Evolutionary conservation across 441 rosid genomes (phyloP), one percentile per base, ranked within the genome.

Genomic region (Pelargonium cotyledonis): DNA sequence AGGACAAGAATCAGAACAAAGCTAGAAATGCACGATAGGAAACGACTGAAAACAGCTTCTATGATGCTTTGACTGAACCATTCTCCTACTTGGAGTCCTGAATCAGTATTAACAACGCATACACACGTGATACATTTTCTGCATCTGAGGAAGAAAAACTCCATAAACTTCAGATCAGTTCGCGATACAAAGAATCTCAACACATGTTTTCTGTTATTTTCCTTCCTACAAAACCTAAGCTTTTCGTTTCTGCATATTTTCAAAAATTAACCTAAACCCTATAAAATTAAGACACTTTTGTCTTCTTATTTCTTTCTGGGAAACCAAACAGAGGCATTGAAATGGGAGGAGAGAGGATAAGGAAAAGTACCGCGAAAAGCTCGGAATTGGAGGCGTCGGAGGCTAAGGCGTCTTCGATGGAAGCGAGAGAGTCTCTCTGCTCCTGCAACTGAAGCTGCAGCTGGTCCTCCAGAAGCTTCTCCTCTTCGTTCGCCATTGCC

Each of bases 361-460:
- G 5, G 49, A 63, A 41, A 19, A 11, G 62, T 84, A 91, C 99
- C 70, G 88, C 84, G 70, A 88, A 84, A 67, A 94, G 89, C 66
- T 94, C 96, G 26, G 76, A 70, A 76, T 94, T 80, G 76, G 84
- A 76, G 2, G 91, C 84, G 68, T 94, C 96, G 40, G 87, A 81
- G 63, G 70, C 76, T 23, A 94, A 83, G 71, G 90, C 96, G 60
- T 91, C 91, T 29, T 83, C 69, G 41, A 94, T 66, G 74, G 88
- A 84, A 46, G 84, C 75, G 21, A 94, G 90, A 3, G 99, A 87
- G 18, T 89, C 96, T 63, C 70, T 85, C 70, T 91, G 99, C 71
- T 91, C 96, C 9, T 75, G 70, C 46, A 91, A 79, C 72, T 94
- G 97, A 29, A 72, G 60, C 65, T 91, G 96, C 8, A 94, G 88